These are phyloP conservation scores for Polychaeton citri DNA, from an alignment of 2,329 filamentous ascomycete genomes.

Conservation along the genomic window DNA sequence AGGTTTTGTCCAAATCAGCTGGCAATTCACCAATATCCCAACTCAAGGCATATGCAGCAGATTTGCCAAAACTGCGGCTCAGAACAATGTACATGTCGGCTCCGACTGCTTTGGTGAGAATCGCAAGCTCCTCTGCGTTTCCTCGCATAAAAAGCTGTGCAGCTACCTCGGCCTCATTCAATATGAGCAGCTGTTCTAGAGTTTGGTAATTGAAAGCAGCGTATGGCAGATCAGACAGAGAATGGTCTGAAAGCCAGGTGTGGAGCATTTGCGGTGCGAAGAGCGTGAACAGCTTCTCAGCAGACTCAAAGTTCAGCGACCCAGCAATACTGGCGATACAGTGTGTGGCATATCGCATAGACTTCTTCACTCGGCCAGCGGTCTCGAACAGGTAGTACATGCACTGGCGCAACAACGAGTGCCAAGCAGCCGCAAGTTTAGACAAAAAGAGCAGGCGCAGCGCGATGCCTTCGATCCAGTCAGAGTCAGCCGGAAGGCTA, in stretches of 20 bases:
- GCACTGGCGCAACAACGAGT: constrained; percentile 71
- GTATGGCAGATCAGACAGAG: constrained; percentile 63
- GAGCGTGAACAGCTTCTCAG: constrained; percentile 62
- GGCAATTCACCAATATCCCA: constrained; percentile 44
- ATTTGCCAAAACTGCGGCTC: constrained; percentile 57
- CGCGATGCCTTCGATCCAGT: constrained; percentile 69
- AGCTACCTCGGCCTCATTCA: constrained; percentile 63
- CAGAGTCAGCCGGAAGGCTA: constrained; percentile 59
- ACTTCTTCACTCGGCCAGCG: constrained; percentile 55
- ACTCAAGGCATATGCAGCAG: constrained; percentile 71
- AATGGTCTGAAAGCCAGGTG: constrained; percentile 60
- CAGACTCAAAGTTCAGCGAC: constrained; percentile 49
- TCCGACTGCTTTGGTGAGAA: constrained; percentile 47
- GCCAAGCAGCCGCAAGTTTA: constrained; percentile 68
- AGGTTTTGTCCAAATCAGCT: constrained; percentile 5
- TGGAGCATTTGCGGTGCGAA: constrained; percentile 84
- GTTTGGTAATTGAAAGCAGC: constrained; percentile 67
- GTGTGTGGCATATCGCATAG: constrained; percentile 55
- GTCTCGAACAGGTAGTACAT: constrained; percentile 93
- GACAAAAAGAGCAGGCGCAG: constrained; percentile 66
- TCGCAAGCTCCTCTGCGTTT: constrained; percentile 48
- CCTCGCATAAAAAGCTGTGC: constrained; percentile 74
- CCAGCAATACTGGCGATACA: constrained; percentile 56
- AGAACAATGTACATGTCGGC: constrained; percentile 46
- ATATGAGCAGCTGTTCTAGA: constrained; percentile 54